Evolutionary conservation across 169 alveolate species (phyloP).

Genomic region (Plasmodium vinckei): DNA sequence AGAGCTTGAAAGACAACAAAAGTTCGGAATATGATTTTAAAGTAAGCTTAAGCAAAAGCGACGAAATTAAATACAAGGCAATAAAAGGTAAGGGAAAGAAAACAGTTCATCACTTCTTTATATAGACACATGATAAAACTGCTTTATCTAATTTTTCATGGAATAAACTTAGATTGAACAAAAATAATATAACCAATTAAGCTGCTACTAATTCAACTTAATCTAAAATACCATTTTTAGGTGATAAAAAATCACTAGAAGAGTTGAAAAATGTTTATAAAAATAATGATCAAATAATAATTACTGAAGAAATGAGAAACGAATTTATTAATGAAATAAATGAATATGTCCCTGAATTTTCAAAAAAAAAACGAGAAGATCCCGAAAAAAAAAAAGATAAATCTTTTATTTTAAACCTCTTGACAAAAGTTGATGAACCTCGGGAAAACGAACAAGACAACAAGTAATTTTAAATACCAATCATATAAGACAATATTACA

Average conservation of each 20-base stretch:
- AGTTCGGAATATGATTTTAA: slow-evolving; percentile 23
- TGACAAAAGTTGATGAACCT: slow-evolving; percentile 48
- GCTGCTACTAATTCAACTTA: too few species aligned
- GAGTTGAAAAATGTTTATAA: slow-evolving; percentile 52
- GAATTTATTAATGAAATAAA: slow-evolving; percentile 49
- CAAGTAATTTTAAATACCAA: slow-evolving; percentile 7
- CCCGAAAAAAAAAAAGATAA: slow-evolving; percentile 61
- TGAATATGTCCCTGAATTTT: slow-evolving; percentile 25
- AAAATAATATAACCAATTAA: too few species aligned
- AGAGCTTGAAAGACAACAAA: slow-evolving; percentile 40
- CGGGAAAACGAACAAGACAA: slow-evolving; percentile 37
- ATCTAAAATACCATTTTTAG: not conserved
- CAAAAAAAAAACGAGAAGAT: slow-evolving; percentile 48
- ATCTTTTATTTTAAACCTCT: slow-evolving; percentile 47
- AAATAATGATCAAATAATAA: slow-evolving; percentile 31
- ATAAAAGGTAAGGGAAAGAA: slow-evolving; percentile 29
- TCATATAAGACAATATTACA: not conserved
- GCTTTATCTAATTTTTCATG: too few species aligned
- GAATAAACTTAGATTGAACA: too few species aligned
- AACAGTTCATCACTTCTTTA: not conserved
- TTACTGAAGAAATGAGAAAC: slow-evolving; percentile 18
- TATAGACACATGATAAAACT: too few species aligned
- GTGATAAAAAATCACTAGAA: slow-evolving; percentile 40
- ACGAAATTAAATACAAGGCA: slow-evolving; percentile 57
- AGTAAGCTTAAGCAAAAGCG: slow-evolving; percentile 42